These are phyloP conservation scores for Clitoria ternatea DNA, from an alignment of 306 rosid species.

Conservation along the genomic window DNA sequence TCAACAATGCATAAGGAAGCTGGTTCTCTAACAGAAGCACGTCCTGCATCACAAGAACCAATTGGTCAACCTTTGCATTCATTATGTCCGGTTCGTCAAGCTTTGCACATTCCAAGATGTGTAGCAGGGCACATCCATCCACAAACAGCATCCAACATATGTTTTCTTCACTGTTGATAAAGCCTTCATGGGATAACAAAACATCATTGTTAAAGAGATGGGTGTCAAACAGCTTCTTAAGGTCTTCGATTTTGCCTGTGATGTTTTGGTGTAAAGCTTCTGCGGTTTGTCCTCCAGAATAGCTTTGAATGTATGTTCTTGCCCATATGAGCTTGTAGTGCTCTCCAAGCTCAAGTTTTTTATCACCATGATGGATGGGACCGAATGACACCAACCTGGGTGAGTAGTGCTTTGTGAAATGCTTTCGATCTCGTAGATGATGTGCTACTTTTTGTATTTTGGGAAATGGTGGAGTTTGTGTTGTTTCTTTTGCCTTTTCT, in stretches of 20 bases:
- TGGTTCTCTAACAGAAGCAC: slow-evolving; percentile 27
- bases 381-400: slow-evolving; percentile 14
- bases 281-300: too few species aligned
- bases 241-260: not conserved
- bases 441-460: slow-evolving; percentile 22
- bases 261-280: not conserved
- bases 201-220: not conserved
- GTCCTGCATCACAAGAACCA: slow-evolving; percentile 9
- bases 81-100: not conserved
- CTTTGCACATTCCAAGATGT: not conserved
- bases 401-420: not conserved
- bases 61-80: not conserved
- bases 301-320: not conserved
- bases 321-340: slow-evolving; percentile 1
- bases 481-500: not conserved
- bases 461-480: not conserved
- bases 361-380: not conserved
- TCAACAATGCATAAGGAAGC: not conserved
- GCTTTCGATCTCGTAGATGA: not conserved
- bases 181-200: not conserved
- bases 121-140: slow-evolving; percentile 11
- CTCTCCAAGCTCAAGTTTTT: not conserved
- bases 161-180: not conserved
- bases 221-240: not conserved
- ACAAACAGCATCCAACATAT: not conserved